A percentile compares a stretch with the other conserved stretches of the same genome.
Evolutionary conservation across 768 basidiomycete genomes (phyloP).

Genomic region (Favolaschia claudopus): DNA sequence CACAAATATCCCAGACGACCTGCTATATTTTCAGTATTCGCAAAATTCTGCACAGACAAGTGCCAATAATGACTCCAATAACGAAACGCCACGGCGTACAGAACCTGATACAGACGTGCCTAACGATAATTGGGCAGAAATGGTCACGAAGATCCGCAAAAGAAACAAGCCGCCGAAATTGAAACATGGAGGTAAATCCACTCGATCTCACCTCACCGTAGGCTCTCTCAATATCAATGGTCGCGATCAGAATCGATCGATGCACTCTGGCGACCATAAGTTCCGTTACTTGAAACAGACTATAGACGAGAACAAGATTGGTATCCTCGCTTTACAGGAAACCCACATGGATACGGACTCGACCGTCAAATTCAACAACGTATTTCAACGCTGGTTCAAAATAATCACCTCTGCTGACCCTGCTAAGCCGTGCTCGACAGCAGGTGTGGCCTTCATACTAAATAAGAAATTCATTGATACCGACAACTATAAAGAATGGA

Average conservation of each 20-base stretch:
- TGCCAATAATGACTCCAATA: too few relatives aligned
- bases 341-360: neutral
- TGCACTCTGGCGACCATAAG: neutral
- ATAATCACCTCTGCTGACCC: neutral
- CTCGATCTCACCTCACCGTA: neutral
- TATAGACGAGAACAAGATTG: neutral
- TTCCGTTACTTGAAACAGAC: neutral
- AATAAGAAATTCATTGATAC: neutral
- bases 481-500: neutral
- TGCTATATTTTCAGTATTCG: too few relatives aligned
- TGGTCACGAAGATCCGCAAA: too few relatives aligned
- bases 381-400: neutral
- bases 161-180: neutral
- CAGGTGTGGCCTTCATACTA: neutral
- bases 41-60: too few relatives aligned
- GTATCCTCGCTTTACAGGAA: neutral
- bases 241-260: neutral
- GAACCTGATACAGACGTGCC: too few relatives aligned
- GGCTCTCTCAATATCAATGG: neutral
- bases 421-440: neutral
- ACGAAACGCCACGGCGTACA: too few relatives aligned
- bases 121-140: too few relatives aligned
- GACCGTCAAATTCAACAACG: neutral
- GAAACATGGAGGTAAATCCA: neutral
- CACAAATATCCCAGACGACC: too few relatives aligned